Evolutionary conservation across 768 basidiomycete genomes (phyloP), one percentile per base, ranked within the genome.

Genomic region (Naganishia vishniacii): DNA sequence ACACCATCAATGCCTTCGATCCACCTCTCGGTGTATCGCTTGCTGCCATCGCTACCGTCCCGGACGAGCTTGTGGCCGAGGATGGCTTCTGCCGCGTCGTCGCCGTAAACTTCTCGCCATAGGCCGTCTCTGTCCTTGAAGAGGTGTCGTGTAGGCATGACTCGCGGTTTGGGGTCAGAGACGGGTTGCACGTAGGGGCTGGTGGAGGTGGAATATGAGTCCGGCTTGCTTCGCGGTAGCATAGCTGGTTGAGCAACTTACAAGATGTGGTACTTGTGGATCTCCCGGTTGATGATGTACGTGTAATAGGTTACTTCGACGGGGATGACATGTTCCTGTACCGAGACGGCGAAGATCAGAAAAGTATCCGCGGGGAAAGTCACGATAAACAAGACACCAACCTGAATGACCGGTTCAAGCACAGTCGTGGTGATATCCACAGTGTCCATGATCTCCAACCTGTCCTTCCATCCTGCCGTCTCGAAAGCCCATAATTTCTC

Each of bases 181-280:
- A 77, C 70, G 25, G 75, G 75, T 61, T 75, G 74, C 48, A 77
- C 75, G 56, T 67, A 70, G 20, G 75, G 75, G 58, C 75, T 74
- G 59, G 46, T 34, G 11, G 28, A 28, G 4, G 28, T n/a, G 32
- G 26, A 28, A 51, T 15, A 5, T 44, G 23, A 65, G 42, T 11
- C 25, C 18, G 13, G 9, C 18, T 8, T 8, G 7, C n/a, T 8
- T 20, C 2, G 9, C 62, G 28, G 31, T 6, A 15, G 26, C 25
- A 23, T 7, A 7, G 18, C 20, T 15, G 18, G 12, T 34, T 9
- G 34, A 0, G n/a, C 15, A 23, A 67, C 75, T 64, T 56, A 75
- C 75, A 74, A 72, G 48, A 75, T 70, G 65, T 77, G 75, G 45
- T 73, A 69, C 47, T 70, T 70, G 65, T 77, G 74, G 12, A 74